Conservation (phyloP, 2,329 filamentous ascomycete genomes). For the Tolypocladium inflatum region DNA sequence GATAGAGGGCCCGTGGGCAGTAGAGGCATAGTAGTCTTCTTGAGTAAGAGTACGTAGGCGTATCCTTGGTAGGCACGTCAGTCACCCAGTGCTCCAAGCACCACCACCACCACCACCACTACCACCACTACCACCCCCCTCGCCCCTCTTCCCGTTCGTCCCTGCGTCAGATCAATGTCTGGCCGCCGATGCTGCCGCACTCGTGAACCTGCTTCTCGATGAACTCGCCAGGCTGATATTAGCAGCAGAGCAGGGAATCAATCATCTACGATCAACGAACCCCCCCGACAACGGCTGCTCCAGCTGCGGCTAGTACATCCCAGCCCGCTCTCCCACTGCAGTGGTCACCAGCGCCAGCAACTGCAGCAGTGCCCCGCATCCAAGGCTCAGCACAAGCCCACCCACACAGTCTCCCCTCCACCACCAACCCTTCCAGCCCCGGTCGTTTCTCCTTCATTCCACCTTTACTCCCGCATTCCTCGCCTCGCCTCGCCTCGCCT, state of each 20-base stretch:
- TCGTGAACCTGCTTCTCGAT: neutral
- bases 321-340: neutral
- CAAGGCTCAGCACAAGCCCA: constrained; percentile 1
- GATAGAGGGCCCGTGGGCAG: neutral
- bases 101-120: neutral
- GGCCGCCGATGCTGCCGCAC: neutral
- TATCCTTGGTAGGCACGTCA: neutral
- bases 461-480: constrained; percentile 3
- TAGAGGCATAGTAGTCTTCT: neutral
- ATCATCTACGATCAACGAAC: neutral
- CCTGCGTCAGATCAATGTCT: neutral
- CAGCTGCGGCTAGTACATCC: neutral
- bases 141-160: neutral
- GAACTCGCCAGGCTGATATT: neutral
- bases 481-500: neutral
- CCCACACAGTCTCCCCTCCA: neutral
- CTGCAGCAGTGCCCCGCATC: neutral
- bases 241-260: neutral
- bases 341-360: neutral
- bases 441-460: constrained; percentile 2
- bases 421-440: neutral
- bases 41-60: neutral
- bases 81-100: neutral
- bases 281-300: neutral
- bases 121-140: neutral